These are phyloP conservation scores for Salix caprea DNA, from an alignment of 345 rosid genomes.

Conservation along the genomic window DNA sequence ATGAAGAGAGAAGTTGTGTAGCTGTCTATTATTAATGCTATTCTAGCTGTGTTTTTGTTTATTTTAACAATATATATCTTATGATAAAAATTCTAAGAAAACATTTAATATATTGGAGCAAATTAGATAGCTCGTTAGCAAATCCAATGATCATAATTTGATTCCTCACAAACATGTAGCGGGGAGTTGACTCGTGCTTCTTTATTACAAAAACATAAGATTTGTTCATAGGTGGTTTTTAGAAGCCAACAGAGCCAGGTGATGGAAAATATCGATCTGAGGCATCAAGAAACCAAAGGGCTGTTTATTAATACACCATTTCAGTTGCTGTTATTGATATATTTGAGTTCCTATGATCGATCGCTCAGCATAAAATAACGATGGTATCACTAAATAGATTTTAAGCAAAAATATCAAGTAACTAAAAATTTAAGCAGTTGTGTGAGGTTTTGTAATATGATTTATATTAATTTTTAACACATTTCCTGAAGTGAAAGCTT, in stretches of 20 bases:
- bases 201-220: slow-evolving; percentile 4
- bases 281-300: not conserved
- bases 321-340: not conserved
- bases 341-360: not conserved
- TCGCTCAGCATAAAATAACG: not conserved
- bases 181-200: slow-evolving; percentile 3
- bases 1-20: not conserved
- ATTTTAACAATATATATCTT: too few species aligned
- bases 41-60: too few species aligned
- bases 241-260: not conserved
- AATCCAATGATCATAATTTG: not conserved
- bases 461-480: too few species aligned
- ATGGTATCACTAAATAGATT: not conserved
- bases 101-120: not conserved
- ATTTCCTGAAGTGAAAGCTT: too few species aligned
- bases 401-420: not conserved
- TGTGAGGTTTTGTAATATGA: too few species aligned
- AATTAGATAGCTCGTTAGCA: not conserved
- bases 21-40: too few species aligned
- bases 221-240: not conserved
- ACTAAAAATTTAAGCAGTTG: too few species aligned
- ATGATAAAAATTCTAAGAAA: too few species aligned
- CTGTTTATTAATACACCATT: not conserved
- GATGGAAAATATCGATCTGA: not conserved
- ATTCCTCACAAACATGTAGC: not conserved